phyloP scores from a whole-genome alignment of 1,284 basidiomycete genomes.

The Trichosporon sp. region DNA sequence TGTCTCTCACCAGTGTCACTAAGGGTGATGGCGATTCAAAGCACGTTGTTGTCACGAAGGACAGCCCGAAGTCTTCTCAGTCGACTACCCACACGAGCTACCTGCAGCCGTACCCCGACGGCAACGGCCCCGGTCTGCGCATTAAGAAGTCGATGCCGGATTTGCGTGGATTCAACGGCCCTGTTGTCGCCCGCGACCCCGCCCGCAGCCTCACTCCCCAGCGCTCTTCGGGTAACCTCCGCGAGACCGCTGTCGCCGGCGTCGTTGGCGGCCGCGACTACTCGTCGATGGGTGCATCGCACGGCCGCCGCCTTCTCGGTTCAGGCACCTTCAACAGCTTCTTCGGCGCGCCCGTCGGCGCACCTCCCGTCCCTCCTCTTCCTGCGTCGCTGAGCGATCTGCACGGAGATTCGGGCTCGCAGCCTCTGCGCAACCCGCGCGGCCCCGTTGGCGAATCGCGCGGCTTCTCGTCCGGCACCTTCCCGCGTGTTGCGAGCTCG shows the following conservation, averaged over 20 bases:
- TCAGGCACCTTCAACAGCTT: slow-evolving; percentile 28
- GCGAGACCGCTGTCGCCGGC: slow-evolving; percentile 82
- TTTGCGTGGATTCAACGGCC: slow-evolving; percentile 50
- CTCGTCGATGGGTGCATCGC: slow-evolving; percentile 35
- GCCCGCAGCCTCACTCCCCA: slow-evolving; percentile 73
- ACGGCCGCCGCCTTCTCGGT: slow-evolving; percentile 27
- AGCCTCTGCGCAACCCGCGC: slow-evolving; percentile 39
- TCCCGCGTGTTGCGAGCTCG: slow-evolving; percentile 13
- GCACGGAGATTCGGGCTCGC: slow-evolving; percentile 10
- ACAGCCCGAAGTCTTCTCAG: slow-evolving; percentile 16
- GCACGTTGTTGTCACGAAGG: slow-evolving; percentile 78
- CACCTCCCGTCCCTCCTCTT: slow-evolving; percentile 40
- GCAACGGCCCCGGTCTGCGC: slow-evolving; percentile 62
- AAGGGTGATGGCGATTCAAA: slow-evolving; percentile 87
- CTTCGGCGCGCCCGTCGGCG: slow-evolving; percentile 26
- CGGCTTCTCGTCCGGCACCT: slow-evolving; percentile 15
- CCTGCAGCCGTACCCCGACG: slow-evolving; percentile 36
- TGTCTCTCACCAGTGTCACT: slow-evolving; percentile 90
- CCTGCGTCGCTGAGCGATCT: slow-evolving; percentile 16
- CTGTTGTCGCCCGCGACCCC: slow-evolving; percentile 68
- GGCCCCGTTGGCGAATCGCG: slow-evolving; percentile 42
- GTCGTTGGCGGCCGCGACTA: slow-evolving; percentile 48
- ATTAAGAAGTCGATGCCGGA: slow-evolving; percentile 93
- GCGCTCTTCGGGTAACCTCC: slow-evolving; percentile 82
- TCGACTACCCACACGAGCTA: slow-evolving; percentile 57